Percentiles rank a stretch among this genome's conserved stretches.
Conservation (phyloP, 352 stramenopile genomes). For the Globisporangium carolinianum region DNA sequence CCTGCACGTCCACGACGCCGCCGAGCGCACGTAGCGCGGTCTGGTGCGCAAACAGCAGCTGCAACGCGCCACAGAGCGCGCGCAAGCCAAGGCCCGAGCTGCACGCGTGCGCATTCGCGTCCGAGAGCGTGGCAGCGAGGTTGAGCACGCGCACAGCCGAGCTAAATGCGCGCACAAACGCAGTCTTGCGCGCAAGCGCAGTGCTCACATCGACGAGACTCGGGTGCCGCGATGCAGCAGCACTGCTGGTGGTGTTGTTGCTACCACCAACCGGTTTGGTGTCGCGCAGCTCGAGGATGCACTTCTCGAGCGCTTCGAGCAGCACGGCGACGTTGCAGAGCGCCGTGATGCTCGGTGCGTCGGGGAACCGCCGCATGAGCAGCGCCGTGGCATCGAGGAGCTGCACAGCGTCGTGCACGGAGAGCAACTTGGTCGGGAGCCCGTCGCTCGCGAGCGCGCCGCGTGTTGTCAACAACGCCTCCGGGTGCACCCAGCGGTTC, state of each 20-base stretch:
- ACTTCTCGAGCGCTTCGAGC: slow-evolving; percentile 72
- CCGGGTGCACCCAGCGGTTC: slow-evolving; percentile 70
- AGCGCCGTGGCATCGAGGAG: slow-evolving; percentile 64
- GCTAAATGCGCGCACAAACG: slow-evolving; percentile 59
- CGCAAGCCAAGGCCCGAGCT: slow-evolving; percentile 67
- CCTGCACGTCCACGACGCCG: slow-evolving; percentile 46
- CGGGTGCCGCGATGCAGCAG: slow-evolving; percentile 17
- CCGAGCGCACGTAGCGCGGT: slow-evolving; percentile 40
- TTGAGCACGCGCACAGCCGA: slow-evolving; percentile 78
- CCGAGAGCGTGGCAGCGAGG: slow-evolving; percentile 58
- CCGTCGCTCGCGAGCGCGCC: slow-evolving; percentile 32
- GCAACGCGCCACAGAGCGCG: slow-evolving; percentile 65
- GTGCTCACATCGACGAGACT: slow-evolving; percentile 49
- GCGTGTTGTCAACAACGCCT: slow-evolving; percentile 28
- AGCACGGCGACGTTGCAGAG: slow-evolving; percentile 64
- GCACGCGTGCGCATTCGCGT: slow-evolving; percentile 70
- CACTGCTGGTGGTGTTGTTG: no score
- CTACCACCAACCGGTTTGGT: slow-evolving; percentile 14
- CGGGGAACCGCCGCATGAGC: slow-evolving; percentile 66
- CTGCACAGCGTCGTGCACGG: slow-evolving; percentile 64
- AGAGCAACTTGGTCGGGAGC: slow-evolving; percentile 55
- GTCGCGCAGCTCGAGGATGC: slow-evolving; percentile 68
- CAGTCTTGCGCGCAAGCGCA: slow-evolving; percentile 47
- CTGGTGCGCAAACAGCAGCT: slow-evolving; percentile 74
- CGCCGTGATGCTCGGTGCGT: slow-evolving; percentile 50